Conservation (phyloP, 257 asterid genomes). For the Rauvolfia tetraphylla region DNA sequence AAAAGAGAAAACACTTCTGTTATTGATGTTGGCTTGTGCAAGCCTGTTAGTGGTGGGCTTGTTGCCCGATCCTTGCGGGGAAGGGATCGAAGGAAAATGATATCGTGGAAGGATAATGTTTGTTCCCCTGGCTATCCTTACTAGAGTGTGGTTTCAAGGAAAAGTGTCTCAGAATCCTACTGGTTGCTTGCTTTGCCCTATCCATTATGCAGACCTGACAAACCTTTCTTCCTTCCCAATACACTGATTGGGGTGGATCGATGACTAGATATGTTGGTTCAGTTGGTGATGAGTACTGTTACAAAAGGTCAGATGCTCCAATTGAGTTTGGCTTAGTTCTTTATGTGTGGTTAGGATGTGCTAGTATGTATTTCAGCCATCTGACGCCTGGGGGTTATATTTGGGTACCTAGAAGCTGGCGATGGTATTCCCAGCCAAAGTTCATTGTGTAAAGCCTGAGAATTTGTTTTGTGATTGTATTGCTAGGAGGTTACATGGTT, state of each 20-base stretch:
- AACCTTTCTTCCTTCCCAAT: not conserved
- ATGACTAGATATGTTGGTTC: not conserved
- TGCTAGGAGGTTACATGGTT: not conserved
- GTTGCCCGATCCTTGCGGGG: conserved; percentile 78
- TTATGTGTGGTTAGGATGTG: not conserved
- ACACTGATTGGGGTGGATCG: not conserved
- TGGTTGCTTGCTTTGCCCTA: not conserved
- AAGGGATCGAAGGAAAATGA: conserved; percentile 85
- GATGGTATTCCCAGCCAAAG: not conserved
- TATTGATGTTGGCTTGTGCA: conserved; percentile 74
- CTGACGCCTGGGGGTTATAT: not conserved
- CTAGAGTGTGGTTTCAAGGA: conserved; percentile 20
- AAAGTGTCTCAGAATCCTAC: not conserved
- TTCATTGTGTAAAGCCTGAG: not conserved
- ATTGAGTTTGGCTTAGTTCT: not conserved
- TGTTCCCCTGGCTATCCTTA: conserved; percentile 78
- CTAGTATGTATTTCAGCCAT: not conserved
- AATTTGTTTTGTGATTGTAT: not conserved
- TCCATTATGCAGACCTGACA: not conserved
- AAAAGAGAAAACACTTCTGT: conserved; percentile 52
- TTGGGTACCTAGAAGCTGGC: too few relatives aligned
- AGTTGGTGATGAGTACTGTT: not conserved
- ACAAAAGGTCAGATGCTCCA: not conserved
- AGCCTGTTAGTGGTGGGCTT: conserved; percentile 63
- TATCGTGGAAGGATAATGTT: conserved; percentile 73